Evolutionary conservation across 176 grass and related monocot species (phyloP).

Genomic region (Pharus latifolius): DNA sequence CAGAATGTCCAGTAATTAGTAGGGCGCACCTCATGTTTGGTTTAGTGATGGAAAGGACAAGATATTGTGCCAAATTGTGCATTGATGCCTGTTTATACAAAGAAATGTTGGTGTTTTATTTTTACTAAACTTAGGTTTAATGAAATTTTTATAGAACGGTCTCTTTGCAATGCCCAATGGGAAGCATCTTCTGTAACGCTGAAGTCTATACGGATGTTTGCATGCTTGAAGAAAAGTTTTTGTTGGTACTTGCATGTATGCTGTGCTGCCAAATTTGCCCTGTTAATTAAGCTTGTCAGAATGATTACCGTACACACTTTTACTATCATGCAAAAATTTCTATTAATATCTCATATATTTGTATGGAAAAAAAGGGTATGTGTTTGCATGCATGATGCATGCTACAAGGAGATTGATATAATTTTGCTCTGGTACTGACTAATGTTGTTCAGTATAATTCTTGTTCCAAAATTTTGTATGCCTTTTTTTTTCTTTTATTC

Average conservation of each 20-base stretch:
- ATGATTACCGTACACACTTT: not conserved
- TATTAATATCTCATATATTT: not conserved
- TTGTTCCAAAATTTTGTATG: not conserved
- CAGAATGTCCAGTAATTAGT: too few relatives aligned
- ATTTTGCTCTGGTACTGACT: not conserved
- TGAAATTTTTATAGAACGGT: not conserved
- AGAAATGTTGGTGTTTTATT: not conserved
- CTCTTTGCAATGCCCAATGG: not conserved
- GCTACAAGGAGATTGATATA: not conserved
- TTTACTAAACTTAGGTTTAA: not conserved
- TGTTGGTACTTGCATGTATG: not conserved
- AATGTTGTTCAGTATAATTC: not conserved
- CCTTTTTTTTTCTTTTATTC: not conserved
- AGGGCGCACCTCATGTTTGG: too few relatives aligned
- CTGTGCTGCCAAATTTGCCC: not conserved
- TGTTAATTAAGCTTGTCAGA: not conserved
- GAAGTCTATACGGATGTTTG: not conserved
- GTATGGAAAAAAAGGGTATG: not conserved
- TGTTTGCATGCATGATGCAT: not conserved
- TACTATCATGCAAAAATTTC: not conserved
- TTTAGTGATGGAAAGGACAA: not conserved
- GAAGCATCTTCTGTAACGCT: not conserved
- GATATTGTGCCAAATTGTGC: not conserved
- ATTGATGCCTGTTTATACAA: not conserved
- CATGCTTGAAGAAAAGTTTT: not conserved